A percentile compares a stretch with the other conserved stretches of the same genome.
phyloP scores from a whole-genome alignment of 1,139 yeast genomes.

The Saccharomyces hybrid region DNA sequence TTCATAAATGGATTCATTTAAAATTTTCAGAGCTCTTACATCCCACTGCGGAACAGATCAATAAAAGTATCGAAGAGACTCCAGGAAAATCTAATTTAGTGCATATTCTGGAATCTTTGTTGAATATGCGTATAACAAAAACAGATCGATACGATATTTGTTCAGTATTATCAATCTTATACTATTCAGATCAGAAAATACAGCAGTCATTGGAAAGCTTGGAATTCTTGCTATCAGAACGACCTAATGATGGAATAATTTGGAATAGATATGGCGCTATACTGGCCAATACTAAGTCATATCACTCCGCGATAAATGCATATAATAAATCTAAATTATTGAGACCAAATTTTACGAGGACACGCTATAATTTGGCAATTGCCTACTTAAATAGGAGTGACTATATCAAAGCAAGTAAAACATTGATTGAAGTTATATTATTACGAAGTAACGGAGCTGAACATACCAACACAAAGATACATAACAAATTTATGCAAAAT shows the following conservation, averaged over 20 bases:
- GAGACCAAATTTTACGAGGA: constrained; percentile 2
- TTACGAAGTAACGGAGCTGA: not conserved
- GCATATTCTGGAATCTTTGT: constrained; percentile 15
- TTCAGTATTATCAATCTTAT: not conserved
- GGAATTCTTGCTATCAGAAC: not conserved
- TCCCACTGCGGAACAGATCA: not conserved
- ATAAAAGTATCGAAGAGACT: not conserved
- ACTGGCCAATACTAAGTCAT: constrained; percentile 2
- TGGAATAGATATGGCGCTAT: constrained; percentile 3
- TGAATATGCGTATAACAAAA: not conserved
- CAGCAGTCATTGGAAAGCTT: constrained; percentile 1
- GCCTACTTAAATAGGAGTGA: constrained; percentile 2
- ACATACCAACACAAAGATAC: not conserved
- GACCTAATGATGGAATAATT: not conserved
- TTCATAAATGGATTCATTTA: not conserved
- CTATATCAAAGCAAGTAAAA: constrained; percentile 54
- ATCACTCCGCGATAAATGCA: constrained; percentile 1
- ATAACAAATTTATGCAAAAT: not conserved
- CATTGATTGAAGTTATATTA: not conserved
- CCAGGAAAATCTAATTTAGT: constrained; percentile 51
- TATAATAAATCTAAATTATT: not conserved
- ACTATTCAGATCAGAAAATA: not conserved
- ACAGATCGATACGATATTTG: constrained; percentile 1
- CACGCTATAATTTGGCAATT: constrained; percentile 3
- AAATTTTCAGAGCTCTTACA: not conserved